A percentile compares a stretch with the other conserved stretches of the same genome.
Evolutionary conservation across 2,329 filamentous ascomycete genomes (phyloP).

Genomic region (Sporothrix euskadiensis): DNA sequence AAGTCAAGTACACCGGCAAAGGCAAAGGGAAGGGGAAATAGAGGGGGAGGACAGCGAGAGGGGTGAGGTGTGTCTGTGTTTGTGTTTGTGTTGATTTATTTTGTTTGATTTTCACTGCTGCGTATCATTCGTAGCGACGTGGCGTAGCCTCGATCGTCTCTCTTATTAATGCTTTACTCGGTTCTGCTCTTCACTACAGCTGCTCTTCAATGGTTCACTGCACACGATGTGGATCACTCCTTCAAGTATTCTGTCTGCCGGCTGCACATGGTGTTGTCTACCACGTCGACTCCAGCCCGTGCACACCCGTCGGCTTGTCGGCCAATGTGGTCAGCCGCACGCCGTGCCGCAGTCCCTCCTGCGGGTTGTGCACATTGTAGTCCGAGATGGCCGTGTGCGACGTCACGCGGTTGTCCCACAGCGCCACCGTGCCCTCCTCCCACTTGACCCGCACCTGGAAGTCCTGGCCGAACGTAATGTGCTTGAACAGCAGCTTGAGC

Average conservation of each 20-base stretch:
- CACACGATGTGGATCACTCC: not conserved
- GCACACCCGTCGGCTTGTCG: constrained; percentile 43
- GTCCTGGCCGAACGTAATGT: constrained; percentile 59
- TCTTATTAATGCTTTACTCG: not conserved
- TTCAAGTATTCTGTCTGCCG: not conserved
- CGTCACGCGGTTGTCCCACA: constrained; percentile 66
- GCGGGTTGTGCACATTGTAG: constrained; percentile 45
- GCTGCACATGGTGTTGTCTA: constrained; percentile 27
- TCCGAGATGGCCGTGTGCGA: constrained; percentile 49
- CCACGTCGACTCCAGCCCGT: constrained; percentile 44
- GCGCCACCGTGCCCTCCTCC: constrained; percentile 63
- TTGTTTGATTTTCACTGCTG: not conserved
- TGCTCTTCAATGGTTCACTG: not conserved
- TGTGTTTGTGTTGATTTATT: not conserved
- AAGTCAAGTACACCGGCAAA: constrained; percentile 42
- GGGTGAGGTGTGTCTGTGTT: not conserved
- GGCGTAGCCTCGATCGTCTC: constrained; percentile 5
- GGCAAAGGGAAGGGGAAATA: constrained; percentile 39
- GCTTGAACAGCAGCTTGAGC: constrained; percentile 67
- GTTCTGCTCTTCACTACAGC: not conserved
- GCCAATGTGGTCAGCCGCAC: constrained; percentile 46
- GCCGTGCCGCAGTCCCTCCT: constrained; percentile 46
- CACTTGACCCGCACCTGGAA: constrained; percentile 67
- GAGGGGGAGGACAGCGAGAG: not conserved
- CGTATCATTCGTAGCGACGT: constrained; percentile 1